A percentile compares a stretch with the other conserved stretches of the same genome.
These are phyloP conservation scores for Pichia kluyveri DNA, from an alignment of 805 yeast genomes.

Conservation along the genomic window DNA sequence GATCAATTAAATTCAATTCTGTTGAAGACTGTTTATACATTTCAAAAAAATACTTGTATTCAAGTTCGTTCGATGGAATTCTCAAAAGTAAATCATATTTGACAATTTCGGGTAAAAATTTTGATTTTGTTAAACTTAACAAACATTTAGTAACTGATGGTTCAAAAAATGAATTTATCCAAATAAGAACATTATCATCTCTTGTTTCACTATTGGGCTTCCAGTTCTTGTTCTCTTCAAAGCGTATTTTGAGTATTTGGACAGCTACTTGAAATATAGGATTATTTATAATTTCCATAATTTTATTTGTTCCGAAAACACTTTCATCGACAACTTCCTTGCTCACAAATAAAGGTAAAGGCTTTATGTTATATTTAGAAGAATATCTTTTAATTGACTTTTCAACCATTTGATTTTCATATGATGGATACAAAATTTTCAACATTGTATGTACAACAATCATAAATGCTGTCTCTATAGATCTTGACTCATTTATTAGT, in stretches of 20 bases:
- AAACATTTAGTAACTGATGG: slow-evolving; percentile 14
- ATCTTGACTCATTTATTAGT: slow-evolving; percentile 10
- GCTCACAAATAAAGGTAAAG: slow-evolving; percentile 3
- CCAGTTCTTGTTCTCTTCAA: slow-evolving; percentile 17
- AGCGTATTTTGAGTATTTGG: slow-evolving; percentile 16
- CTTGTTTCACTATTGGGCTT: slow-evolving; percentile 8
- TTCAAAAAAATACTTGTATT: slow-evolving; percentile 18
- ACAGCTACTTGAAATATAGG: slow-evolving; percentile 8
- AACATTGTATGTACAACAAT: slow-evolving; percentile 15
- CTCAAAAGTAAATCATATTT: slow-evolving; percentile 24
- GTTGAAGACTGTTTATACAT: slow-evolving; percentile 15
- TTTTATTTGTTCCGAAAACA: background rate
- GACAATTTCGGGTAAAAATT: slow-evolving; percentile 18
- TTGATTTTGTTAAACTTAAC: slow-evolving; percentile 9
- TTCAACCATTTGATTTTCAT: slow-evolving; percentile 1
- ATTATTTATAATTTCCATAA: slow-evolving; percentile 2
- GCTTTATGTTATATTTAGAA: background rate
- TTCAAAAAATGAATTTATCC: slow-evolving; percentile 23
- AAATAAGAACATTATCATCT: slow-evolving; percentile 15
- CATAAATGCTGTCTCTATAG: slow-evolving; percentile 20
- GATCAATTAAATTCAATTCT: slow-evolving; percentile 19
- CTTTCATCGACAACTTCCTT: slow-evolving; percentile 1
- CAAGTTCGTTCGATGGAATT: slow-evolving; percentile 17
- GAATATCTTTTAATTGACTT: background rate
- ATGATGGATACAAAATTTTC: slow-evolving; percentile 7